These are phyloP conservation scores for Mycena kentingensis DNA, from an alignment of 768 basidiomycete species.

Conservation along the genomic window DNA sequence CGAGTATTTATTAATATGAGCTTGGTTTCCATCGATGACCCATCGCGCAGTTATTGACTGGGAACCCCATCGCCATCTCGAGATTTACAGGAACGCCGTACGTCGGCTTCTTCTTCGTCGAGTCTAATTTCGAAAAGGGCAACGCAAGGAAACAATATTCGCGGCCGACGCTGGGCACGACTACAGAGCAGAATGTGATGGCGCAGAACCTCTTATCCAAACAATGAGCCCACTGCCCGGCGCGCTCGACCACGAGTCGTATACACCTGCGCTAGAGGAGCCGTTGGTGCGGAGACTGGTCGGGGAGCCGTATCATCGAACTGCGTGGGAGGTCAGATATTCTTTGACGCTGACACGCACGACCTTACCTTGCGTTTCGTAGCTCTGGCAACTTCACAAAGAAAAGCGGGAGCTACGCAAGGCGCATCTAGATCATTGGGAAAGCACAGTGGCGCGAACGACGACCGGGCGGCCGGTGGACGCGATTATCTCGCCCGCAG, in stretches of 20 bases:
- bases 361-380: slow-evolving; percentile 24
- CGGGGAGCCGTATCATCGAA: slow-evolving; percentile 42
- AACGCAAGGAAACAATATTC: slow-evolving; percentile 49
- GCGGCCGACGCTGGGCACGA: slow-evolving; percentile 55
- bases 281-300: slow-evolving; percentile 49
- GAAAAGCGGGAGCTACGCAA: slow-evolving; percentile 53
- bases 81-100: slow-evolving; percentile 49
- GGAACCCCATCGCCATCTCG: slow-evolving; percentile 55
- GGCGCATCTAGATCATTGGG: slow-evolving; percentile 65
- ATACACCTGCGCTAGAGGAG: slow-evolving; percentile 33
- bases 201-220: slow-evolving; percentile 58
- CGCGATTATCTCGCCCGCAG: slow-evolving; percentile 67
- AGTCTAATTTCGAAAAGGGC: slow-evolving; percentile 13
- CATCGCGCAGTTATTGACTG: slow-evolving; percentile 62
- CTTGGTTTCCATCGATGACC: not conserved
- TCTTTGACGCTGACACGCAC: slow-evolving; percentile 12
- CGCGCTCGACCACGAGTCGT: slow-evolving; percentile 13
- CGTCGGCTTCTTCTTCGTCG: slow-evolving; percentile 2
- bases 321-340: slow-evolving; percentile 43
- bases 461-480: slow-evolving; percentile 73
- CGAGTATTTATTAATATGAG: not conserved
- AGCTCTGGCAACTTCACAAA: slow-evolving; percentile 68
- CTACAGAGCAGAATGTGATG: slow-evolving; percentile 42
- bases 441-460: slow-evolving; percentile 48
- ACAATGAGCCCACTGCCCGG: slow-evolving; percentile 48